Base-by-base conservation (phyloP, 352 stramenopile genomes). In the Globisporangium echinulatum region DNA sequence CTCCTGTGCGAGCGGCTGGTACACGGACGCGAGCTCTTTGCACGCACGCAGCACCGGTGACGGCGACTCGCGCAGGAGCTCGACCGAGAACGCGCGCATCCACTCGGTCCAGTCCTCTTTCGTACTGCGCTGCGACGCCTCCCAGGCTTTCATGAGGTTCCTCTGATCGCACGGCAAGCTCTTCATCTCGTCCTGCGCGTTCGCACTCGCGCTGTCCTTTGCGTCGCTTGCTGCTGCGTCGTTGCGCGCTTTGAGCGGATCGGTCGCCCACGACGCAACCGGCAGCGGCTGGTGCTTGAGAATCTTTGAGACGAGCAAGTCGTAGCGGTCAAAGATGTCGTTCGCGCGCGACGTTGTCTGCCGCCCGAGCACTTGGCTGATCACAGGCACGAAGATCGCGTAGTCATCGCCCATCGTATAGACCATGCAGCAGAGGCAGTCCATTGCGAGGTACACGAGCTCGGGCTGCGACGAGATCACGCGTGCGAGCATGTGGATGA, bases 41-140 rank as follows among this genome's bases (percentile, higher is more conserved):
- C 95, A 98, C 15, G 92, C 88, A 42, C 97, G 79, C 40, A 99
- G 78, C 19, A 97, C 96, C 40, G 94, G 86, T 7, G 92, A 98
- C 14, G 98, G 97, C 4, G 94, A 98, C 69, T 99, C 96, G 44
- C 96, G 89, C 6, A 99, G 74, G 38, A 99, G 76, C 71, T 99
- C 90, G 40, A 99, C 89, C 0, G 93, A 97, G 54, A 99, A 97
- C 0, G 91, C 78, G 7, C 97, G 77, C 75, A 99, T 99, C 98
- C 98, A 99, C 69, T 99, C 97, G 58, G 94, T 96, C 97, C 97
- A 99, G 66, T 99, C 97, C 60, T 96, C 86, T 53, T 94, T 94
- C 10, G 84, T 96, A 11, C 79, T 87, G 50, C 85, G 77, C 51
- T 96, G 84, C 9, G 84, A 88, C 46, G 81, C 75, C 49, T 96